Evolutionary conservation across 768 basidiomycete genomes (phyloP).

Genomic region (Boletus bicolor): DNA sequence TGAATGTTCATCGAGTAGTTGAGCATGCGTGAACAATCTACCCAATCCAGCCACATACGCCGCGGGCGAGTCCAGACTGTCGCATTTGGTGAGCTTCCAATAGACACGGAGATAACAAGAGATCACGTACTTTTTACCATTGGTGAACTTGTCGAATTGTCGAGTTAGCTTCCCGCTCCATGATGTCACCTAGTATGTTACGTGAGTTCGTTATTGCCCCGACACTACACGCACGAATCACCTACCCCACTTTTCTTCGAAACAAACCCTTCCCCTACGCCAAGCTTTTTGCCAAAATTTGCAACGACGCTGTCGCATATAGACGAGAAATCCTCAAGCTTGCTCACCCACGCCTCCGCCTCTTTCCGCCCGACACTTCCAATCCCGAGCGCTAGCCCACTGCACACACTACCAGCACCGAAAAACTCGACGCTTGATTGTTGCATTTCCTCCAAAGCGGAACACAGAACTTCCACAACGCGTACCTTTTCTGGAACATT

Average conservation of each 20-base stretch:
- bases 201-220: conserved; percentile 9
- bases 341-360: conserved; percentile 72
- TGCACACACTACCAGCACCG: conserved; percentile 76
- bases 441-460: conserved; percentile 78
- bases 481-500: conserved; percentile 84
- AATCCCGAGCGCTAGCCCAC: conserved; percentile 69
- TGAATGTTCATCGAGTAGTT: conserved; percentile 85
- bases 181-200: conserved; percentile 43
- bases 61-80: conserved; percentile 84
- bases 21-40: conserved; percentile 68
- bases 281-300: conserved; percentile 84
- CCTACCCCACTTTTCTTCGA: conserved; percentile 70
- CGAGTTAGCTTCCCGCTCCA: conserved; percentile 75
- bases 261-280: conserved; percentile 84
- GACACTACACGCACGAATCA: conserved; percentile 5
- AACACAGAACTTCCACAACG: conserved; percentile 74
- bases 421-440: conserved; percentile 68
- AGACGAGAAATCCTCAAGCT: conserved; percentile 75
- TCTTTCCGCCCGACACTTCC: conserved; percentile 74
- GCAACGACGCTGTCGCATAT: conserved; percentile 78
- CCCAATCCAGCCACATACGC: conserved; percentile 76
- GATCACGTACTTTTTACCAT: conserved; percentile 76
- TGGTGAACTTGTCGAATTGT: conserved; percentile 79
- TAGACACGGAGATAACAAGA: conserved; percentile 3
- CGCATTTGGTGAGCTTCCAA: conserved; percentile 13